Conservation (phyloP, 2,329 filamentous ascomycete species). For the Zasmidium angulare region DNA sequence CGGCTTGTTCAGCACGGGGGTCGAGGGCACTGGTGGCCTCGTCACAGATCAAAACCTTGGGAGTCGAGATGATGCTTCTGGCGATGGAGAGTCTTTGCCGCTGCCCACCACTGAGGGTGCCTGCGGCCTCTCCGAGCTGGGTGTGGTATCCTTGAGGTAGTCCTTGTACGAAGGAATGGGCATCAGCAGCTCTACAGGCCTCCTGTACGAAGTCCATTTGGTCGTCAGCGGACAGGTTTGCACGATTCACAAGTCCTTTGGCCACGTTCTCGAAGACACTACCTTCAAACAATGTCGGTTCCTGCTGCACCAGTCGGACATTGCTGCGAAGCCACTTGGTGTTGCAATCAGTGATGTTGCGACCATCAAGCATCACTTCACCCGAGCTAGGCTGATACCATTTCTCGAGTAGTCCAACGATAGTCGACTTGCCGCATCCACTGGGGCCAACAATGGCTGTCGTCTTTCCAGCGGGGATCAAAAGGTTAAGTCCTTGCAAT, state of each 20-base stretch:
- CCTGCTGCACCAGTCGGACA: background rate
- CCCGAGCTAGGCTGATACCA: constrained; percentile 47
- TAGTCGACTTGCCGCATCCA: constrained; percentile 49
- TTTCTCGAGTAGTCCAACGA: constrained; percentile 46
- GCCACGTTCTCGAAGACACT: constrained; percentile 2
- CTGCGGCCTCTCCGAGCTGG: constrained; percentile 32
- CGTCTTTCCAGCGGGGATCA: constrained; percentile 24
- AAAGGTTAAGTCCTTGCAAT: constrained; percentile 1
- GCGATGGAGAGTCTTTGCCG: constrained; percentile 37
- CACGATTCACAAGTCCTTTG: constrained; percentile 39
- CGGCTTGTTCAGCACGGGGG: constrained; percentile 31
- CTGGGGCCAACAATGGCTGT: constrained; percentile 49
- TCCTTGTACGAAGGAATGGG: constrained; percentile 35
- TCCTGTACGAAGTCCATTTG: constrained; percentile 31
- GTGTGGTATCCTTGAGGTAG: constrained; percentile 36
- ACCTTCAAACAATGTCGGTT: background rate
- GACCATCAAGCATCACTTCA: constrained; percentile 50
- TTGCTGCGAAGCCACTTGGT: background rate
- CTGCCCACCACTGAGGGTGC: constrained; percentile 35
- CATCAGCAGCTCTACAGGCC: constrained; percentile 33
- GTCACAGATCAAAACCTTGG: constrained; percentile 35
- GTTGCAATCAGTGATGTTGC: background rate
- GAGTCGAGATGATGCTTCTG: constrained; percentile 34
- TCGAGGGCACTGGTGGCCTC: constrained; percentile 40
- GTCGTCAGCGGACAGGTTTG: constrained; percentile 27